phyloP scores from a whole-genome alignment of 306 rosid genomes.

The Dalbergia cochinchinensis region DNA sequence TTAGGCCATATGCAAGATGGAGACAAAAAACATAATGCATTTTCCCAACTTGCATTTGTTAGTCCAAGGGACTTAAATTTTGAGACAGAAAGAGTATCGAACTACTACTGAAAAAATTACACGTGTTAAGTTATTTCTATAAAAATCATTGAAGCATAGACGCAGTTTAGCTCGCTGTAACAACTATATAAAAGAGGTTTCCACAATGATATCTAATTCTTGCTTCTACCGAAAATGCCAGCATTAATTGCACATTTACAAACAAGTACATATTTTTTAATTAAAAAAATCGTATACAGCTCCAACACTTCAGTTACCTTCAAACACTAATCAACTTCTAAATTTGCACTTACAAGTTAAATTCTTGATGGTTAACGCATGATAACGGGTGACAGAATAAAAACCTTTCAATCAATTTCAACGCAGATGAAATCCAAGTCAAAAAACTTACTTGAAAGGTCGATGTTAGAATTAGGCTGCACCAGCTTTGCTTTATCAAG shows the following conservation, averaged over 20 bases:
- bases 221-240: not conserved
- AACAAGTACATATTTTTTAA: not conserved
- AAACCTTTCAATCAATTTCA: conserved; percentile 10
- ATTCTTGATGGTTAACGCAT: conserved; percentile 36
- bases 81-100: not conserved
- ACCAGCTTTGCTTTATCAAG: conserved; percentile 74
- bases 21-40: conserved; percentile 1
- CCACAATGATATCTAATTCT: not conserved
- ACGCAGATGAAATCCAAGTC: conserved; percentile 33
- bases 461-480: conserved; percentile 60
- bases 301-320: not conserved
- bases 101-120: conserved; percentile 20
- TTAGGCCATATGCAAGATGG: not conserved
- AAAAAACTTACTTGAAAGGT: conserved; percentile 74
- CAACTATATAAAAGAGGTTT: not conserved
- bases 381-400: not conserved
- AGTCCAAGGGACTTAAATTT: conserved; percentile 23
- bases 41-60: conserved; percentile 34
- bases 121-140: not conserved
- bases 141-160: conserved; percentile 17
- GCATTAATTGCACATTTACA: conserved; percentile 8
- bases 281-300: not conserved
- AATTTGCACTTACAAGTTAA: not conserved
- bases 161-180: conserved; percentile 2
- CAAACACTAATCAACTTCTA: not conserved